Evolutionary conservation across 495 filamentous ascomycete genomes (phyloP).

Genomic region (Annulohypoxylon maeteangense): DNA sequence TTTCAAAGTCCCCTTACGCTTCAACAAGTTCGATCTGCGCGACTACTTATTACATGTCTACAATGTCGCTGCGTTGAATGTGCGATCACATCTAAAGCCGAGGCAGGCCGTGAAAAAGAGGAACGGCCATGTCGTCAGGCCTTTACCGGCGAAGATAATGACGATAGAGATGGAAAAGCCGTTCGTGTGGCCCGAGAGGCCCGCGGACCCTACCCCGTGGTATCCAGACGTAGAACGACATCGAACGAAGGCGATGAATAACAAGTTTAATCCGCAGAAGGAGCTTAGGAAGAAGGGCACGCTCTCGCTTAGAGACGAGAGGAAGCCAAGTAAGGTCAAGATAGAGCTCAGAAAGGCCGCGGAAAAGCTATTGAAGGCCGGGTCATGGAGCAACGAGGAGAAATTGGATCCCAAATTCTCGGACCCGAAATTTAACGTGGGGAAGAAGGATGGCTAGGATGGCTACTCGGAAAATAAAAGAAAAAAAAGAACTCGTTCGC

Average conservation of each 20-base stretch:
- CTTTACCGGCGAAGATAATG: constrained; percentile 84
- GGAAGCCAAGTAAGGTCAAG: constrained; percentile 48
- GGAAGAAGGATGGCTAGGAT: constrained; percentile 16
- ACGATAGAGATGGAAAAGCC: constrained; percentile 83
- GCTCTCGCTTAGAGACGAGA: constrained; percentile 46
- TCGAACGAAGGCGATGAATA: constrained; percentile 59
- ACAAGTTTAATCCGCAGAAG: constrained; percentile 49
- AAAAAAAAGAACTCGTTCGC: background rate
- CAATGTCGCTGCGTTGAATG: constrained; percentile 68
- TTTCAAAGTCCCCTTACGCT: constrained; percentile 85
- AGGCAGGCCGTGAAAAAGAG: constrained; percentile 65
- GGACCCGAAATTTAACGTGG: constrained; percentile 42
- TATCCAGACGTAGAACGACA: constrained; percentile 25
- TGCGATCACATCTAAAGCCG: constrained; percentile 84
- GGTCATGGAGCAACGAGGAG: constrained; percentile 51
- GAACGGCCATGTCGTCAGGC: constrained; percentile 62
- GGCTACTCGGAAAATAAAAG: background rate
- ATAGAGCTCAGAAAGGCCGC: constrained; percentile 64
- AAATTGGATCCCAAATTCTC: constrained; percentile 47
- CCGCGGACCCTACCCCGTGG: constrained; percentile 59
- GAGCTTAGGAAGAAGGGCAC: constrained; percentile 27
- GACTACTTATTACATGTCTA: constrained; percentile 88
- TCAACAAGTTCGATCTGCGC: constrained; percentile 91
- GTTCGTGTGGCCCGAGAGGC: constrained; percentile 82
- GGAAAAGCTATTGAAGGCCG: constrained; percentile 63